Conservation (phyloP, 805 yeast species). For the Saccharomyces paradoxus region DNA sequence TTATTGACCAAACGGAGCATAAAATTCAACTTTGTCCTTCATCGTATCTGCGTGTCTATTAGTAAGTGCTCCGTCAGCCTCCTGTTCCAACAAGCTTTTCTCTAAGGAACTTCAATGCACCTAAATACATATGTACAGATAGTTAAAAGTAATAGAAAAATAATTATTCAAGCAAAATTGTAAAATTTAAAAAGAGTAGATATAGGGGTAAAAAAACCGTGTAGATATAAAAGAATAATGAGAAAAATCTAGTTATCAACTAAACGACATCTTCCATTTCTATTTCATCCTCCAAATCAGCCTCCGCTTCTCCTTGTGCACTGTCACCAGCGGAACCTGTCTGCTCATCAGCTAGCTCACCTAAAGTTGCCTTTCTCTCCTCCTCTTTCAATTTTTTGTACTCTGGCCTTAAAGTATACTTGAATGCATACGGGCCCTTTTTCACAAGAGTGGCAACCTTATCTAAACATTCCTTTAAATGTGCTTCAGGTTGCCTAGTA, state of each 20-base stretch:
- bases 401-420: slow-evolving; percentile 84
- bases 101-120: background rate
- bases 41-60: background rate
- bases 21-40: background rate
- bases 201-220: background rate
- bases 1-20: too few species aligned
- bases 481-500: slow-evolving; percentile 91
- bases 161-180: background rate
- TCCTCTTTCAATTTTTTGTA: slow-evolving; percentile 72
- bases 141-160: background rate
- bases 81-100: background rate
- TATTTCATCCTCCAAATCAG: slow-evolving; percentile 58
- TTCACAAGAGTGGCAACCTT: slow-evolving; percentile 82
- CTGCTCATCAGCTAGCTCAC: slow-evolving; percentile 36
- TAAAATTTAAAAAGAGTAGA: background rate
- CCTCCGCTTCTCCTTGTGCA: slow-evolving; percentile 37
- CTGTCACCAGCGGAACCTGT: background rate
- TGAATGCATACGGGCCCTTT: slow-evolving; percentile 92
- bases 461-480: slow-evolving; percentile 83
- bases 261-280: slow-evolving; percentile 71
- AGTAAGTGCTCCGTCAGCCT: background rate
- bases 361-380: slow-evolving; percentile 60
- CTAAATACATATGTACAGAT: background rate
- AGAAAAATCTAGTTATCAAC: background rate
- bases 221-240: background rate